Conservation (phyloP, 1,284 basidiomycete species). For the Sporisorium iseilematis-ciliati region DNA sequence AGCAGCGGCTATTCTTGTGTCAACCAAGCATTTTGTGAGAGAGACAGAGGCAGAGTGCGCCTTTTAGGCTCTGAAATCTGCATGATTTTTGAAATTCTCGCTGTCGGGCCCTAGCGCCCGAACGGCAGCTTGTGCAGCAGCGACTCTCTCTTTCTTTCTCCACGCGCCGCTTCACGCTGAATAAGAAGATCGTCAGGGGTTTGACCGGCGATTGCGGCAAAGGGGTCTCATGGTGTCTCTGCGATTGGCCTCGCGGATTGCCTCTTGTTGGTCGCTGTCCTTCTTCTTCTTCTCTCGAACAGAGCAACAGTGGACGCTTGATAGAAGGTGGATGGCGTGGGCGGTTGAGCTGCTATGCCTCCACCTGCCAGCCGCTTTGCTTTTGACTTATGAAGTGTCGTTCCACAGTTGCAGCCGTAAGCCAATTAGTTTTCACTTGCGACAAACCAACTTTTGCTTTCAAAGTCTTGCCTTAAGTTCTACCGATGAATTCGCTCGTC, state of each 20-base stretch:
- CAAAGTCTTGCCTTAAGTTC: too few relatives aligned
- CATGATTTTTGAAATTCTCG: conserved; percentile 2
- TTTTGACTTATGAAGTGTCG: neutral
- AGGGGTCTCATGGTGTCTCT: neutral
- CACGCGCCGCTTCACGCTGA: conserved; percentile 3
- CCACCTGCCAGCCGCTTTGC: neutral
- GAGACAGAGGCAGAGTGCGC: conserved; percentile 2
- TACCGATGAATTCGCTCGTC: too few relatives aligned
- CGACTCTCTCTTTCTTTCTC: neutral
- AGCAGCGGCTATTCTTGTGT: too few relatives aligned
- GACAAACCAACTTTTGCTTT: too few relatives aligned
- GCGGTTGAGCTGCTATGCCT: neutral
- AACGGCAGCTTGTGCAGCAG: neutral
- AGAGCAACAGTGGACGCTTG: too few relatives aligned
- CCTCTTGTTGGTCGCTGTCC: neutral
- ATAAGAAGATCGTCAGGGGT: conserved; percentile 10
- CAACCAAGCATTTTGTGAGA: too few relatives aligned
- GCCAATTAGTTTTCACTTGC: too few relatives aligned
- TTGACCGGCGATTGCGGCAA: neutral
- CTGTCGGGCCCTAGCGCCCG: neutral
- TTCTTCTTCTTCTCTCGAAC: too few relatives aligned
- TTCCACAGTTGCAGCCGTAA: neutral
- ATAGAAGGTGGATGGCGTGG: neutral
- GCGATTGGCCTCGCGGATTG: neutral
- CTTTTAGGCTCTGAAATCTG: too few relatives aligned